A percentile compares a stretch with the other conserved stretches of the same genome.
Conservation (phyloP, 2,329 filamentous ascomycete species). For the Bipolaris oryzae region DNA sequence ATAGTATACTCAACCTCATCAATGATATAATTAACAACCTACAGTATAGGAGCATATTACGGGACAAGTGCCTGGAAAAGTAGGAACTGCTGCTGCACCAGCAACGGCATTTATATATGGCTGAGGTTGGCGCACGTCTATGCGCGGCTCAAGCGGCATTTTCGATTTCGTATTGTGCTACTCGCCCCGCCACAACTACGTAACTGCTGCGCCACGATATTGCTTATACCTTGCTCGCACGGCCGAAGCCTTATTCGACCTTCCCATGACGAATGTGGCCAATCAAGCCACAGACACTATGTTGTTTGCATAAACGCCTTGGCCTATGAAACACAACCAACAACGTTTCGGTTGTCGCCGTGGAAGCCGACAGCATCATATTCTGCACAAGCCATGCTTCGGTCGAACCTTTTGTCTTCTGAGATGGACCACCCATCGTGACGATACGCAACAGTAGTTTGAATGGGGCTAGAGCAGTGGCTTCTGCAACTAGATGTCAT, state of each 20-base stretch:
- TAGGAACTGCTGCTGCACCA: neutral
- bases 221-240: conserved; percentile 24
- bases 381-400: neutral
- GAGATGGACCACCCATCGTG: conserved; percentile 5
- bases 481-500: conserved; percentile 23
- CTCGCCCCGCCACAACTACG: conserved; percentile 28
- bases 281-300: conserved; percentile 13
- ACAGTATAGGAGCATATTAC: neutral
- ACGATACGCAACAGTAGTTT: conserved; percentile 39
- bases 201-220: conserved; percentile 24
- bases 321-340: conserved; percentile 38
- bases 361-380: conserved; percentile 47
- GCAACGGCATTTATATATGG: neutral
- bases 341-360: conserved; percentile 38
- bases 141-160: conserved; percentile 17
- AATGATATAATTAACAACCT: neutral
- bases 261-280: conserved; percentile 11
- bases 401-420: neutral
- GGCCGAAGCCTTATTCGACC: conserved; percentile 2
- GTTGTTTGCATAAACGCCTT: conserved; percentile 28
- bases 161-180: conserved; percentile 19
- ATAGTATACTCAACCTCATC: neutral
- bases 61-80: neutral
- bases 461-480: conserved; percentile 35
- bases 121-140: neutral